Evolutionary conservation across 805 yeast species (phyloP), one percentile per base, ranked within the genome.

Genomic region (Suhomyces kilbournensis): DNA sequence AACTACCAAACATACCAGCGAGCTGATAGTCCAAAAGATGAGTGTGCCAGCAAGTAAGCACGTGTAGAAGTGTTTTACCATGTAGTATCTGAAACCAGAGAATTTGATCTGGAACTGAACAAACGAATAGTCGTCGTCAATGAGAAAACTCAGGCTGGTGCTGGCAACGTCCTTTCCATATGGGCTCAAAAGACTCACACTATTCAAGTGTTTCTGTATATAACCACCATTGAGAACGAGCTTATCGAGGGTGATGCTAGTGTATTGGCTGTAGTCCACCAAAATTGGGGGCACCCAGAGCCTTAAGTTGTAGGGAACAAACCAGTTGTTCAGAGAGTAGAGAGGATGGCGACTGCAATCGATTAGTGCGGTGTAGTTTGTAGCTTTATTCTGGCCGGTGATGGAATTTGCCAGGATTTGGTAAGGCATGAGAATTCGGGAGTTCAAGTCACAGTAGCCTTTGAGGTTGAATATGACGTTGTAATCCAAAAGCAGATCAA

Each of bases 201-300:
- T 39, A 9, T 19, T 8, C 6, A 39, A 10, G 10, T 39, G 22
- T 39, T 19, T 20, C 14, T 17, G 20, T 20, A 39, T 39, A 15
- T 39, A n/a, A 9, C 23, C 42, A 3, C 60, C 60, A 22, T 17
- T 19, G 17, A 44, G 26, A 6, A 46, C 48, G 23, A 49, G 35
- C 17, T 39, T 44, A 46, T 50, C 45, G 20, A 62, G 51, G 17
- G 51, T 42, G n/a, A 62, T 26, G 15, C 49, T 48, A 10, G 56
- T 53, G 28, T 51, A 51, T 38, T 56, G 58, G 42, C 60, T 50
- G 44, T 60, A 54, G 46, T 66, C 57, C 10, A 66, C 65, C 25
- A 69, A 39, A 0, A 64, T 39, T 0, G 79, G 79, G 1, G 76
- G 70, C 4, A 65, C 63, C 74, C 75, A 74, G 53, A 62, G 64